Percentiles rank a stretch among this genome's conserved stretches.
phyloP scores from a whole-genome alignment of 2,329 filamentous ascomycete genomes.

The Cadophora sp. region DNA sequence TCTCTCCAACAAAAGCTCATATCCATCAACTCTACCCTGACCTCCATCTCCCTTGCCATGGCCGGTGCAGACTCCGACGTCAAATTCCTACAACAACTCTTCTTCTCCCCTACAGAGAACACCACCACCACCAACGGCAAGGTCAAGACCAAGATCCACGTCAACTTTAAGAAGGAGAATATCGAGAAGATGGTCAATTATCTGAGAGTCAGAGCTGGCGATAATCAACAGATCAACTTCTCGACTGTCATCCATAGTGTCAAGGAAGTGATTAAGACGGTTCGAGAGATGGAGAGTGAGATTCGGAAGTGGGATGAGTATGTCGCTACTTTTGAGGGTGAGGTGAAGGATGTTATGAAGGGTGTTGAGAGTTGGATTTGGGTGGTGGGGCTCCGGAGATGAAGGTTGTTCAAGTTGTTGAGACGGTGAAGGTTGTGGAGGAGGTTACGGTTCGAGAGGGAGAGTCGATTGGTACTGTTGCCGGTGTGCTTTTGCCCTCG shows the following conservation, averaged over 20 bases:
- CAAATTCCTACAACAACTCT: neutral
- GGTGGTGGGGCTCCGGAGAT: neutral
- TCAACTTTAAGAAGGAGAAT: neutral
- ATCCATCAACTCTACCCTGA: neutral
- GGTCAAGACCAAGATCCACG: neutral
- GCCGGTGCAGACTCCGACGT: neutral
- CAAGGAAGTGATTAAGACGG: neutral
- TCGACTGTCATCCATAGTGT: neutral
- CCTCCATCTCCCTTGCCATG: neutral
- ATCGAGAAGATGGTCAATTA: neutral
- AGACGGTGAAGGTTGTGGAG: neutral
- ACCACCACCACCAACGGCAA: neutral
- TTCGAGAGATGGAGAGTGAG: neutral
- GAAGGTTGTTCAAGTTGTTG: neutral
- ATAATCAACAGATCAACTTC: neutral
- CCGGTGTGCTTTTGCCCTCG: neutral
- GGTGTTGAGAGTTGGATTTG: neutral
- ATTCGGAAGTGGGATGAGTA: neutral
- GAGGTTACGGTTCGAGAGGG: neutral
- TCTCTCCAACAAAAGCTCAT: neutral
- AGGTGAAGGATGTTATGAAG: neutral
- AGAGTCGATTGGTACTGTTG: neutral
- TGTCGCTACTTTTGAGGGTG: neutral
- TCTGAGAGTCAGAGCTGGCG: neutral
- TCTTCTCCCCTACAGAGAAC: neutral